Evolutionary conservation across 352 stramenopile genomes (phyloP).

Genomic region (Elongisporangium prolatum): DNA sequence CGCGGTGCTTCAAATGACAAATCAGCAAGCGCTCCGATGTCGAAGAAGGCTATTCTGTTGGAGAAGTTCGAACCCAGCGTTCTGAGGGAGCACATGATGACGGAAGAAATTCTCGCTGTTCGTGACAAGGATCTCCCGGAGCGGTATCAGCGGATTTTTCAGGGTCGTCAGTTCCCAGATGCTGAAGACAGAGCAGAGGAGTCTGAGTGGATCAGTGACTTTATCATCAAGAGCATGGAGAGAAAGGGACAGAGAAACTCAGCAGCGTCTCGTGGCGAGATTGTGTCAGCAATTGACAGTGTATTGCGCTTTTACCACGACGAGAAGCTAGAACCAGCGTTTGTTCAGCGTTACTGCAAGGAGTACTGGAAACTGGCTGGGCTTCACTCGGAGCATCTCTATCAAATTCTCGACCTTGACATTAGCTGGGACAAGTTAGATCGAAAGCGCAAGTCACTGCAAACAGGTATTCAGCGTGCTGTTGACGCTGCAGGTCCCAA

Average conservation of each 20-base stretch:
- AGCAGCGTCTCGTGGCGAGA: constrained; percentile 68
- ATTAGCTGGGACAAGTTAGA: constrained; percentile 88
- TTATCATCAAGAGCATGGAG: constrained; percentile 80
- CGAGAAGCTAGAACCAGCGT: constrained; percentile 83
- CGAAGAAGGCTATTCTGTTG: constrained; percentile 79
- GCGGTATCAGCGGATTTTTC: constrained; percentile 74
- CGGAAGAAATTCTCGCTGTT: constrained; percentile 68
- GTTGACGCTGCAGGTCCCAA: constrained; percentile 65
- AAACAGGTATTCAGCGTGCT: constrained; percentile 58
- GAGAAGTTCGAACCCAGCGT: constrained; percentile 87
- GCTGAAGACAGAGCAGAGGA: constrained; percentile 81
- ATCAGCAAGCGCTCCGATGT: constrained; percentile 28
- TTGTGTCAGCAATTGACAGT: constrained; percentile 86
- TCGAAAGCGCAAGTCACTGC: constrained; percentile 73
- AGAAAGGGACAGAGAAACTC: constrained; percentile 35
- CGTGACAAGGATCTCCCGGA: constrained; percentile 80
- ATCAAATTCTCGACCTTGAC: constrained; percentile 84
- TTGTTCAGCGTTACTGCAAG: constrained; percentile 89
- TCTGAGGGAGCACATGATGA: constrained; percentile 89
- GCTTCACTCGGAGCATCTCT: constrained; percentile 73
- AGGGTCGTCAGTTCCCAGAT: constrained; percentile 70
- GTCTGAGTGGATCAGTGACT: constrained; percentile 87
- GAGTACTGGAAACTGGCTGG: constrained; percentile 89
- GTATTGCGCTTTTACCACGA: constrained; percentile 88
- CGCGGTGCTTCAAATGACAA: constrained; percentile 32